phyloP scores from a whole-genome alignment of 192 early-diverging fungal species.

The Mortierella hygrophila region DNA sequence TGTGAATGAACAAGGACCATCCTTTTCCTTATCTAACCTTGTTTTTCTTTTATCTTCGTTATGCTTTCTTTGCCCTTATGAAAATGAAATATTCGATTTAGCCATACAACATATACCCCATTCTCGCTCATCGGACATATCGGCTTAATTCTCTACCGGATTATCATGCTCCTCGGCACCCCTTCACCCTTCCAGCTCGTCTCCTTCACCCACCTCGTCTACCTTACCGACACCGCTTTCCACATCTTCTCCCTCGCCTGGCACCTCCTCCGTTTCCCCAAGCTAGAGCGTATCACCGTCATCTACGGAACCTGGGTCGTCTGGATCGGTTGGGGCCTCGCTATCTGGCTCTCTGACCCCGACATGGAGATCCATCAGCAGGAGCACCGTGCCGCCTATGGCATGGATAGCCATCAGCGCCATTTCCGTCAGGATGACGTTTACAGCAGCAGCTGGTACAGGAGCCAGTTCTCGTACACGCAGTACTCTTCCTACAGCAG shows the following conservation, averaged over 20 bases:
- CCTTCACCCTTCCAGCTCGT: constrained; percentile 48
- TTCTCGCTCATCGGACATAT: constrained; percentile 51
- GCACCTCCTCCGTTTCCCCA: constrained; percentile 56
- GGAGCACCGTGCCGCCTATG: constrained; percentile 48
- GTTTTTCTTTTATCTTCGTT: constrained; percentile 8
- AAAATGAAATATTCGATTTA: constrained; percentile 7
- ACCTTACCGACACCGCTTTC: constrained; percentile 59
- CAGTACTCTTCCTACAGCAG: constrained; percentile 4
- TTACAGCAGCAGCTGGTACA: constrained; percentile 5
- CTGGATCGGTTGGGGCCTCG: constrained; percentile 67
- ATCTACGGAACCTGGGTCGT: constrained; percentile 72
- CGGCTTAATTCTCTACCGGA: constrained; percentile 52
- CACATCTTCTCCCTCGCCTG: constrained; percentile 60
- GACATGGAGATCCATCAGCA: constrained; percentile 55
- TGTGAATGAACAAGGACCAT: background rate
- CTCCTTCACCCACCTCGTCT: constrained; percentile 61
- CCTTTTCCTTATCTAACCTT: constrained; percentile 5
- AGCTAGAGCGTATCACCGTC: constrained; percentile 62
- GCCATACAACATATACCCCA: constrained; percentile 59
- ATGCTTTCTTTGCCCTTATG: background rate
- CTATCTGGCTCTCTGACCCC: constrained; percentile 54
- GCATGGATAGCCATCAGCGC: constrained; percentile 15
- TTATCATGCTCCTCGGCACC: constrained; percentile 46
- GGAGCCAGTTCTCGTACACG: background rate
- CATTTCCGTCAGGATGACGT: constrained; percentile 5